Conservation (phyloP, 371 early-diverging fungal species). For the Mucor piriformis region DNA sequence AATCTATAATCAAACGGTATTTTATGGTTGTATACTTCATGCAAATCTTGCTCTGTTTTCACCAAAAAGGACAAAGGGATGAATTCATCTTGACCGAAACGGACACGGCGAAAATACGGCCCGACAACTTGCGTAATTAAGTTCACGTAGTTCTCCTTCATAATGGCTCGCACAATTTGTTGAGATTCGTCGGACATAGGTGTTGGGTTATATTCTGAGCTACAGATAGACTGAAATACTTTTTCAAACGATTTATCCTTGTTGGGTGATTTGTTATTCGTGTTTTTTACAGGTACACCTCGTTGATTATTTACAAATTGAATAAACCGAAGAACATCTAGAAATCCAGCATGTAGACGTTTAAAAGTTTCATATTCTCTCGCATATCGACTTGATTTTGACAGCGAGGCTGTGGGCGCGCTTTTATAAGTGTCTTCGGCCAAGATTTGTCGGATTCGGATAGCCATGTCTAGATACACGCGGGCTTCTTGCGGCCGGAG, state of each 20-base stretch:
- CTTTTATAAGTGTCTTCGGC: slow-evolving; percentile 14
- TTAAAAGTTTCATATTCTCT: slow-evolving; percentile 40
- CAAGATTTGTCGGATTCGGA: slow-evolving; percentile 38
- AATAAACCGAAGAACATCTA: slow-evolving; percentile 12
- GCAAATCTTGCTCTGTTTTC: slow-evolving; percentile 30
- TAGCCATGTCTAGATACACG: slow-evolving; percentile 37
- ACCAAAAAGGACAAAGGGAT: slow-evolving; percentile 31
- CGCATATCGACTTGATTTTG: slow-evolving; percentile 11
- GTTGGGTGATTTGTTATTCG: neutral
- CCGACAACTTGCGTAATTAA: slow-evolving; percentile 5
- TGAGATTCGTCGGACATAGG: slow-evolving; percentile 32
- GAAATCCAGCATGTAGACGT: slow-evolving; percentile 30
- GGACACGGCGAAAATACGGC: slow-evolving; percentile 25
- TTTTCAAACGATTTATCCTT: neutral
- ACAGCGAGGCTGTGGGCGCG: neutral
- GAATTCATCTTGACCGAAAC: slow-evolving; percentile 21
- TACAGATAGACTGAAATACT: neutral
- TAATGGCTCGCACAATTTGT: slow-evolving; percentile 20
- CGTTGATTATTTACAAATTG: slow-evolving; percentile 35
- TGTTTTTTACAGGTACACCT: slow-evolving; percentile 28
- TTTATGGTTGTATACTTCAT: slow-evolving; percentile 21
- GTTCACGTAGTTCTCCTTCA: slow-evolving; percentile 23
- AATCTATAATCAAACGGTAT: slow-evolving; percentile 27
- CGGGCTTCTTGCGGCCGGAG: slow-evolving; percentile 33
- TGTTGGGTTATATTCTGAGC: slow-evolving; percentile 3